Conservation (phyloP, 176 grass and related monocot species). For the bread wheat (Triticum aestivum) region DNA sequence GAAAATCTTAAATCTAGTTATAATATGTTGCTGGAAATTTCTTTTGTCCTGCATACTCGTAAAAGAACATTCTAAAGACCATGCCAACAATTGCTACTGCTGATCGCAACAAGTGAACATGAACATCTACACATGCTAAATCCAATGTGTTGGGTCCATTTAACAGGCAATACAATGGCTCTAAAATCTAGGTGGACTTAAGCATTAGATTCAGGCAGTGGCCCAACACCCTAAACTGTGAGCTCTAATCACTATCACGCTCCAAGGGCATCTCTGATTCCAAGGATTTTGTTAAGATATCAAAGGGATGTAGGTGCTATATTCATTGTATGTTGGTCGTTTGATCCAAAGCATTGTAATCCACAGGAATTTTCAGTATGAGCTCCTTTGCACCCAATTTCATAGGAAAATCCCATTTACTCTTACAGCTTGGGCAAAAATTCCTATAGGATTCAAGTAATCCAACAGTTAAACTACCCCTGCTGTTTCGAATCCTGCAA, state of each 20-base stretch:
- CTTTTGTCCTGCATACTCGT: neutral
- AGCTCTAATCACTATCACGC: slow-evolving; percentile 6
- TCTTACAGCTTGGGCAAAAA: neutral
- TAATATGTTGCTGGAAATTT: slow-evolving; percentile 1
- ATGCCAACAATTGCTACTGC: neutral
- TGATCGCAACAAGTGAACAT: neutral
- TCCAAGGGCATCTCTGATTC: neutral
- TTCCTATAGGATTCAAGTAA: neutral
- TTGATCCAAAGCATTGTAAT: neutral
- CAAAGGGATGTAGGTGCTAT: neutral
- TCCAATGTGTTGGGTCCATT: neutral
- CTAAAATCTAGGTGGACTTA: slow-evolving; percentile 10
- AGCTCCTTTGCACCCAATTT: neutral
- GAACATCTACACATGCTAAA: neutral
- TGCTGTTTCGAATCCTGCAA: neutral
- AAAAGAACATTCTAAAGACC: slow-evolving; percentile 3
- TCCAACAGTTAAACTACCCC: neutral
- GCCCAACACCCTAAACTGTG: neutral
- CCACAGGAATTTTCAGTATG: neutral
- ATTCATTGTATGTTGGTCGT: neutral
- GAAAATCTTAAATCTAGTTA: neutral
- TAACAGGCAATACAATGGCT: neutral
- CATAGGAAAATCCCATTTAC: neutral
- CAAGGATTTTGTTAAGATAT: neutral
- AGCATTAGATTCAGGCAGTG: slow-evolving; percentile 3